Base-by-base conservation (phyloP, 805 yeast genomes). In the Kluyveromyces aestuarii region DNA sequence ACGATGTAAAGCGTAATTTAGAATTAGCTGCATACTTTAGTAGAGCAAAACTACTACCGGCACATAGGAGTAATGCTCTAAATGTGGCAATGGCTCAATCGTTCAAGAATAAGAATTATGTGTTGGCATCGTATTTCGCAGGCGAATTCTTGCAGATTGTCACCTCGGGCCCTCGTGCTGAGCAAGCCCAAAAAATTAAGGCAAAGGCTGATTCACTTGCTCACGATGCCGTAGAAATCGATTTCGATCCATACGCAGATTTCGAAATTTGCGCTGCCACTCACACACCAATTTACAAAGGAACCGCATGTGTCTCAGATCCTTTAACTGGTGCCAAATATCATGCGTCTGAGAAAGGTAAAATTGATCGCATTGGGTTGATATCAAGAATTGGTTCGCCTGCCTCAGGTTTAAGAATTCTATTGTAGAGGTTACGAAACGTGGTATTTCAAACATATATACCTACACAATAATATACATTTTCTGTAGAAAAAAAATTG, bases 21-120 rank as follows among this genome's bases (percentile, higher is more conserved):
- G 98, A 93, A 68, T 73, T 93, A 56, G 98, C 99, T 6, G 95
- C 98, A 1, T 91, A 91, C 69, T 95, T 93, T 73, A 88, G 99
- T 13, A 82, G 79, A 62, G 83, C 90, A 27, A 79, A 84, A 55
- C 76, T 93, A 57, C 87, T 84, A 54, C 82, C 86, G 36, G 83
- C 84, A 8, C 99, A 93, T 68, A 79, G 84, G 51, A 79, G 84
- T 47, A 84, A 88, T 61, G 96, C 98, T 11, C 74, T 89, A 59
- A 95, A 88, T 66, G 96, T 89, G 49, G 99, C 99, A 38, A 86
- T 91, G 93, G 81, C 85, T 41, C 95, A 87, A 72, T 80, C 93
- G 38, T 89, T 87, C 76, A 87, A 85, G 64, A 75, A 84, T 64
- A 89, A 90, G 67, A 91, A 93, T 70, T 93, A 71, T 70, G 83